Evolutionary conservation across 31 red algal genomes (phyloP).

Genomic region (Porphyra umbilicalis): DNA sequence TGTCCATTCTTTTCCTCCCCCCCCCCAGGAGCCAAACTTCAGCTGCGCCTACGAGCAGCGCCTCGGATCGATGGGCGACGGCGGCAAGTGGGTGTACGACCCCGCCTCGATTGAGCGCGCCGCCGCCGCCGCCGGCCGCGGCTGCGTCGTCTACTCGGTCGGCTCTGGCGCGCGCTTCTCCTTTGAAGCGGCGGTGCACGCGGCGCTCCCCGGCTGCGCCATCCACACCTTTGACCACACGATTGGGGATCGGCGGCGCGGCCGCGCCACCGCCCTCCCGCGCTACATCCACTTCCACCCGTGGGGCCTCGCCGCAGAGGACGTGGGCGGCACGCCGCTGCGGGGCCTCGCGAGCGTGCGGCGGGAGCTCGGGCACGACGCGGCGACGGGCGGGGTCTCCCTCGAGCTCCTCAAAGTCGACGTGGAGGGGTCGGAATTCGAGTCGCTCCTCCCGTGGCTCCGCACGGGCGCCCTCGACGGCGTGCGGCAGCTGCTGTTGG

Average conservation of each 20-base stretch:
- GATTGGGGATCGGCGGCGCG: background rate
- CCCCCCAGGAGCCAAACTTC: conserved; percentile 1
- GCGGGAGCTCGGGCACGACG: background rate
- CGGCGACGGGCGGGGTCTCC: background rate
- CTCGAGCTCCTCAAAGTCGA: background rate
- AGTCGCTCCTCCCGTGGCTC: background rate
- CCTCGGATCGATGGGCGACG: background rate
- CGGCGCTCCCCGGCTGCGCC: background rate
- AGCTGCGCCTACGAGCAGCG: background rate
- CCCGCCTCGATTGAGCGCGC: background rate
- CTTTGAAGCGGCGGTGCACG: background rate
- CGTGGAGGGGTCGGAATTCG: background rate
- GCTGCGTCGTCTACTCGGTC: background rate
- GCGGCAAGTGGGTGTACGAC: conserved; percentile 1
- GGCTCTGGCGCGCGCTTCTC: background rate
- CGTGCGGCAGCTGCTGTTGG: background rate
- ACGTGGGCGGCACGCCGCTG: background rate
- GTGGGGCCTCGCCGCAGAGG: background rate
- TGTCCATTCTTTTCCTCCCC: no score
- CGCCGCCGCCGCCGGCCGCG: background rate
- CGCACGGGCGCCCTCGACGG: background rate
- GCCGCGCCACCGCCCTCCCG: background rate
- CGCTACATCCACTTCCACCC: background rate
- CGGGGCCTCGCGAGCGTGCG: background rate
- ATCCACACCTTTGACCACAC: conserved; percentile 1